These are phyloP conservation scores for Colletotrichum costaricense DNA, from an alignment of 2,329 filamentous ascomycete species.

Conservation along the genomic window DNA sequence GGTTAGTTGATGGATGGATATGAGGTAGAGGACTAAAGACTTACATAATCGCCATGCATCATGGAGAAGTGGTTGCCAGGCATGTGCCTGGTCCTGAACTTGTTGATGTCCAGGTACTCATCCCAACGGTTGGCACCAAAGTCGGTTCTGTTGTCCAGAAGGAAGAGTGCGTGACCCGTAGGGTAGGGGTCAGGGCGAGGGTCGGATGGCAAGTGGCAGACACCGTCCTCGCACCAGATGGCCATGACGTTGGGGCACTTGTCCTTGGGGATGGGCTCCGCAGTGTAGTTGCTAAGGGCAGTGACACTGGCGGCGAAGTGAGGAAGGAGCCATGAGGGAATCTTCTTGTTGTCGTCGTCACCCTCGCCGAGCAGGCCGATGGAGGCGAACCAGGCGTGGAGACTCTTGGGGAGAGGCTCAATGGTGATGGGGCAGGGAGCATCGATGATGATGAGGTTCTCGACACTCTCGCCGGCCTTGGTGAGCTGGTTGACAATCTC, in stretches of 20 bases:
- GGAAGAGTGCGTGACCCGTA: conserved; percentile 72
- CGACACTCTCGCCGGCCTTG: conserved; percentile 66
- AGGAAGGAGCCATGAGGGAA: conserved; percentile 78
- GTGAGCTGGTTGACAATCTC: conserved; percentile 72
- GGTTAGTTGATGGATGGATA: conserved; percentile 34
- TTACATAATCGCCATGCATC: conserved; percentile 71
- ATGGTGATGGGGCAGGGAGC: conserved; percentile 75
- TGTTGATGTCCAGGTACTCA: conserved; percentile 69
- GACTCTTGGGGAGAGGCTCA: conserved; percentile 71
- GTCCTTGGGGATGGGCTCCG: conserved; percentile 69
- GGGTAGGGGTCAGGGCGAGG: conserved; percentile 72
- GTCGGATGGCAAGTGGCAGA: conserved; percentile 74
- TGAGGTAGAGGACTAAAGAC: conserved; percentile 29
- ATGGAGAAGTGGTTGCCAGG: conserved; percentile 81
- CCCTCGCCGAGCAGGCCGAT: conserved; percentile 77
- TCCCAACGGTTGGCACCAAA: conserved; percentile 79
- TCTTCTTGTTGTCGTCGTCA: conserved; percentile 63
- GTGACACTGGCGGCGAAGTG: conserved; percentile 78
- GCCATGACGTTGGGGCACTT: conserved; percentile 71
- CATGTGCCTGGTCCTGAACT: conserved; percentile 75
- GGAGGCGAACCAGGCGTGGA: conserved; percentile 79
- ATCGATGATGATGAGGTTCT: conserved; percentile 73
- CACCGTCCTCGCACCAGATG: conserved; percentile 80
- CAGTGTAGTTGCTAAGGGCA: conserved; percentile 76
- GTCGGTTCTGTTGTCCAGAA: conserved; percentile 79